phyloP scores from a whole-genome alignment of 2,329 filamentous ascomycete genomes.

The Xylariaceae sp. region DNA sequence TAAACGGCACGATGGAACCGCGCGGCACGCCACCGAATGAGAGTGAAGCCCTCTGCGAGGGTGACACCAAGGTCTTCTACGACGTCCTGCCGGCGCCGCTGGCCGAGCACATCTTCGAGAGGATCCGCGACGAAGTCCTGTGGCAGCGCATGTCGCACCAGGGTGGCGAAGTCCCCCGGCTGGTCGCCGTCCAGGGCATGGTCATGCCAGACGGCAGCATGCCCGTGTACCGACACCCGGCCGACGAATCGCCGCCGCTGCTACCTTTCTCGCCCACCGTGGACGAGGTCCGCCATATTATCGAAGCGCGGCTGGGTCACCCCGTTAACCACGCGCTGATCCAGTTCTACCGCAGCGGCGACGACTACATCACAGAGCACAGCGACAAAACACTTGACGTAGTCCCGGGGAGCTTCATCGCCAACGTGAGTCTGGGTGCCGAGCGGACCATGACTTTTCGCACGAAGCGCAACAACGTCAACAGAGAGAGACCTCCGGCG shows the following conservation, averaged over 20 bases:
- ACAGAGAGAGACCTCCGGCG: too few species aligned
- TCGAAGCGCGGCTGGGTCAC: conserved; percentile 70
- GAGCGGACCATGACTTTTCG: conserved; percentile 84
- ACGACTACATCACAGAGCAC: conserved; percentile 92
- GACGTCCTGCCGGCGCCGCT: conserved; percentile 56
- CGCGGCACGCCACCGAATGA: conserved; percentile 8
- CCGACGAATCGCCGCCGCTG: conserved; percentile 77
- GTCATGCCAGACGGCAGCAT: conserved; percentile 61
- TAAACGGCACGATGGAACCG: conserved; percentile 9
- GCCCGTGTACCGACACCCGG: conserved; percentile 91
- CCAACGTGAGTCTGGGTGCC: conserved; percentile 89
- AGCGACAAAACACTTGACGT: conserved; percentile 97
- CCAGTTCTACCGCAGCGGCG: conserved; percentile 82
- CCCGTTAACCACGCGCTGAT: conserved; percentile 85
- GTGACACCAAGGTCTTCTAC: conserved; percentile 69
- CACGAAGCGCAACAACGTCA: conserved; percentile 54
- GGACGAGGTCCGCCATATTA: conserved; percentile 54
- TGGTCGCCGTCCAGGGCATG: conserved; percentile 81
- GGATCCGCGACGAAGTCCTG: conserved; percentile 63
- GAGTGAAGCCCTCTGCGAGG: conserved; percentile 60
- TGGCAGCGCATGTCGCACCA: conserved; percentile 94
- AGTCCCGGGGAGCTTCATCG: conserved; percentile 69
- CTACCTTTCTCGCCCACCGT: conserved; percentile 70
- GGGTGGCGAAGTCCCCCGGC: conserved; percentile 80
- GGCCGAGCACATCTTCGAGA: conserved; percentile 56